Conservation (phyloP, 108 stramenopile species). For the Discostella stelligeroides region DNA sequence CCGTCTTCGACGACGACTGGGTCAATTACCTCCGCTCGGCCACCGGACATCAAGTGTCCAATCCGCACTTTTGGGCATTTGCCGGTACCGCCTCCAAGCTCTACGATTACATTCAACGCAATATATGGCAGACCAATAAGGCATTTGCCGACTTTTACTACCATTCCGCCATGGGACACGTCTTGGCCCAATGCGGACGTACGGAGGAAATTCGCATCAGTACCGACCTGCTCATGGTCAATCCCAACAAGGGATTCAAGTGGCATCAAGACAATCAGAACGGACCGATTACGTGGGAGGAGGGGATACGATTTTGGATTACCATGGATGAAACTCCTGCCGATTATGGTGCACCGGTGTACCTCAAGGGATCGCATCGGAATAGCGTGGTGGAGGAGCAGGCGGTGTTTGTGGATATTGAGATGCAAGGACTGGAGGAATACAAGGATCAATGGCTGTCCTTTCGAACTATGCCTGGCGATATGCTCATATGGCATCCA, state of each 20-base stretch:
- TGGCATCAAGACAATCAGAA: conserved; percentile 97
- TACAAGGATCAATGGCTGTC: conserved; percentile 68
- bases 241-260: conserved; percentile 95
- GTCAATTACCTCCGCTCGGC: conserved; percentile 82
- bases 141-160: conserved; percentile 91
- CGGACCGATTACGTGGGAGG: conserved; percentile 87
- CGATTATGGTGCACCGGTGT: conserved; percentile 90
- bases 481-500: conserved; percentile 95
- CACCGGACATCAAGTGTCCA: conserved; percentile 74
- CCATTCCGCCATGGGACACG: conserved; percentile 88
- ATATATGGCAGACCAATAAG: conserved; percentile 91
- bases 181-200: conserved; percentile 80
- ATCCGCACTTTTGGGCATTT: conserved; percentile 93
- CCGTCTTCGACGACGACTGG: conserved; percentile 87
- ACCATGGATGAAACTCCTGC: conserved; percentile 93
- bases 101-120: conserved; percentile 95
- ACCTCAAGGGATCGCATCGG: conserved; percentile 87
- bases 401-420: conserved; percentile 90
- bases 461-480: conserved; percentile 89
- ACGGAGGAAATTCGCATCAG: conserved; percentile 86
- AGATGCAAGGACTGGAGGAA: conserved; percentile 76
- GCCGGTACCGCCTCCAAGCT: conserved; percentile 89
- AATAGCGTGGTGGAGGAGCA: conserved; percentile 76
- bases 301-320: conserved; percentile 91
- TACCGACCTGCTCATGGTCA: conserved; percentile 93